phyloP scores from a whole-genome alignment of 2,329 filamentous ascomycete species.

The Xylaria arbuscula region DNA sequence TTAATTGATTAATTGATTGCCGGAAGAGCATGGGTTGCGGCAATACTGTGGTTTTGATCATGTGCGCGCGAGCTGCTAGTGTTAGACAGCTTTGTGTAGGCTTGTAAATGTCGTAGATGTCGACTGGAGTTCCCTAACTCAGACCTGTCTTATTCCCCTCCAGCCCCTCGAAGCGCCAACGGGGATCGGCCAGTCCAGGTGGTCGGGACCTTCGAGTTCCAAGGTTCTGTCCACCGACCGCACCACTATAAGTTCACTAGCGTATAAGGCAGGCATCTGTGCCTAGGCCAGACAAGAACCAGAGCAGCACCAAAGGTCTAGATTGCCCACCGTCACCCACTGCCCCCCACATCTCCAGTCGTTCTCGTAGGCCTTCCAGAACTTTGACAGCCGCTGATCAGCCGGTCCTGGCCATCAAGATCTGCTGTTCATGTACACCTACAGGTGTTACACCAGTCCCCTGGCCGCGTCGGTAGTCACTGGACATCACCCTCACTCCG shows the following conservation, averaged over 20 bases:
- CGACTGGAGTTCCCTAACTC: neutral
- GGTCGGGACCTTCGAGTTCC: constrained; percentile 20
- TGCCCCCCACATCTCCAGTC: constrained; percentile 31
- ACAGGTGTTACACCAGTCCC: constrained; percentile 17
- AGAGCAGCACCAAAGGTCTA: constrained; percentile 19
- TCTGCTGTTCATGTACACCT: constrained; percentile 18
- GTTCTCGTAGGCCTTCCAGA: constrained; percentile 23
- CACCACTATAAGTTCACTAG: neutral
- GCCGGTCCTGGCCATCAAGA: constrained; percentile 22
- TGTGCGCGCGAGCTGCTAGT: no score
- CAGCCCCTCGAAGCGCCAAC: neutral
- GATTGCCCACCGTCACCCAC: constrained; percentile 23
- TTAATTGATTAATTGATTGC: neutral
- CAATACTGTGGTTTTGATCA: no score
- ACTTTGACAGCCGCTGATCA: constrained; percentile 35
- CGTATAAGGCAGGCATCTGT: neutral
- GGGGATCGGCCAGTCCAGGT: constrained; percentile 17
- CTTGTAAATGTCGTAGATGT: neutral
- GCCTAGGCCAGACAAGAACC: neutral
- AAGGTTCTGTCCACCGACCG: constrained; percentile 1
- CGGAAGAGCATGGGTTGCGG: no score
- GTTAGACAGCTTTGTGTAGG: neutral
- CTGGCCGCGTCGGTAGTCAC: constrained; percentile 21
- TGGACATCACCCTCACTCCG: constrained; percentile 26
- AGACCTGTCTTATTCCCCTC: neutral